A percentile compares a stretch with the other conserved stretches of the same genome.
These are phyloP conservation scores for Ettlia oleoabundans DNA, from an alignment of 139 green algal species.

Conservation along the genomic window DNA sequence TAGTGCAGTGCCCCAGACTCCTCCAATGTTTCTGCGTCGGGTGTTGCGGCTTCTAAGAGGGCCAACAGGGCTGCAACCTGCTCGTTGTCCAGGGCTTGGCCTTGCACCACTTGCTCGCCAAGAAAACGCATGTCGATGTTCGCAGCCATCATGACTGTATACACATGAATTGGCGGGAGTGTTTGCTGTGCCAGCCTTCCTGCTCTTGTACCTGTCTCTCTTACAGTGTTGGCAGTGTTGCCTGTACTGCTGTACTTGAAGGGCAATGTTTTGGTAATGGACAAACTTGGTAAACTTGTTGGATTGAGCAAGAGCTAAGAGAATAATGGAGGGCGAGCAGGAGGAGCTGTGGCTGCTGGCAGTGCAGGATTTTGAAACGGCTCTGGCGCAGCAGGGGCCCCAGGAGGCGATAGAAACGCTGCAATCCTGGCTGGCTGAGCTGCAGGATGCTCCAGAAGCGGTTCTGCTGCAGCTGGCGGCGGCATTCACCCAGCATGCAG, in stretches of 20 bases:
- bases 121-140: no score
- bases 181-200: no score
- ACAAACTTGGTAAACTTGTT: no score
- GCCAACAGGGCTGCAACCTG: neutral
- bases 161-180: no score
- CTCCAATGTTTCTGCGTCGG: neutral
- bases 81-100: neutral
- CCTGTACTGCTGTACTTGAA: no score
- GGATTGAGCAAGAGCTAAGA: no score
- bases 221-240: no score
- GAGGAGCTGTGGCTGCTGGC: slow-evolving; percentile 10
- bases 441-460: neutral
- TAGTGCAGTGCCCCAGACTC: neutral
- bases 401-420: neutral
- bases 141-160: no score
- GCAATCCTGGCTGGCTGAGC: neutral
- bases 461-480: slow-evolving; percentile 23
- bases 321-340: no score
- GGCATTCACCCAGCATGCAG: neutral
- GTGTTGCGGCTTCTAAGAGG: neutral
- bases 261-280: no score
- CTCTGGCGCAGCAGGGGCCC: neutral
- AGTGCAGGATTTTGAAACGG: neutral
- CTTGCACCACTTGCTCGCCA: neutral
- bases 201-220: no score